Conservation (phyloP, 306 rosid genomes). For the Astragalus glycyphyllos region DNA sequence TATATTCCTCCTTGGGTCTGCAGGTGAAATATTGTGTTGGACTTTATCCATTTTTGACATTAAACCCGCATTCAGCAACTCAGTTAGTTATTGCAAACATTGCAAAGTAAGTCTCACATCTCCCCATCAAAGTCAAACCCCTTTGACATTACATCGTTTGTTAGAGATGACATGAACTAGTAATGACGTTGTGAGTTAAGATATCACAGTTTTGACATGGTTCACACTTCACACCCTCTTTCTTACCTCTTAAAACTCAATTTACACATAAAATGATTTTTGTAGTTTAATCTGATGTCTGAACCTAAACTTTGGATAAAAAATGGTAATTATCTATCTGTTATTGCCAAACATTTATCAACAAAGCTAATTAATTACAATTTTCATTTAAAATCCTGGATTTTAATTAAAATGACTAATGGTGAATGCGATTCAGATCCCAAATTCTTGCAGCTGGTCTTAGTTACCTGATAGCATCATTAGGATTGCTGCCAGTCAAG, state of each 20-base stretch:
- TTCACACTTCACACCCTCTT: conserved; percentile 31
- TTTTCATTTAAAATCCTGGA: conserved; percentile 29
- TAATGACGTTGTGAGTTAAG: conserved; percentile 17
- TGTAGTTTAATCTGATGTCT: conserved; percentile 33
- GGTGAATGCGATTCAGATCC: conserved; percentile 61
- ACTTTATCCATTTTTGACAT: conserved; percentile 85
- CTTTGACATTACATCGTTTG: conserved; percentile 33
- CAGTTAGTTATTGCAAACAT: conserved; percentile 61
- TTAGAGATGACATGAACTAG: conserved; percentile 27
- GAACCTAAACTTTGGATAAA: conserved; percentile 14
- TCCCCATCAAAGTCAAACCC: conserved; percentile 1
- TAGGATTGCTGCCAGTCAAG: conserved; percentile 68
- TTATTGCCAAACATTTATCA: conserved; percentile 33
- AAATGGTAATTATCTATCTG: conserved; percentile 18
- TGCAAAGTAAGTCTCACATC: conserved; percentile 53
- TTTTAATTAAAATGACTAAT: conserved; percentile 35
- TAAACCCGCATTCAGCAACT: conserved; percentile 57
- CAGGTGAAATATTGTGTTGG: conserved; percentile 79
- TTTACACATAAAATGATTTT: conserved; percentile 6
- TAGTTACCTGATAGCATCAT: conserved; percentile 57
- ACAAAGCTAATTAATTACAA: neutral
- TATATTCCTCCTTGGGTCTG: conserved; percentile 42
- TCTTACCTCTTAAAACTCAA: conserved; percentile 1
- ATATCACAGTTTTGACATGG: conserved; percentile 33
- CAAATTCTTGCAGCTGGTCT: conserved; percentile 53